Percentiles rank a stretch among this genome's conserved stretches.
phyloP scores from a whole-genome alignment of 2,329 filamentous ascomycete genomes.

The Fusarium sp. region DNA sequence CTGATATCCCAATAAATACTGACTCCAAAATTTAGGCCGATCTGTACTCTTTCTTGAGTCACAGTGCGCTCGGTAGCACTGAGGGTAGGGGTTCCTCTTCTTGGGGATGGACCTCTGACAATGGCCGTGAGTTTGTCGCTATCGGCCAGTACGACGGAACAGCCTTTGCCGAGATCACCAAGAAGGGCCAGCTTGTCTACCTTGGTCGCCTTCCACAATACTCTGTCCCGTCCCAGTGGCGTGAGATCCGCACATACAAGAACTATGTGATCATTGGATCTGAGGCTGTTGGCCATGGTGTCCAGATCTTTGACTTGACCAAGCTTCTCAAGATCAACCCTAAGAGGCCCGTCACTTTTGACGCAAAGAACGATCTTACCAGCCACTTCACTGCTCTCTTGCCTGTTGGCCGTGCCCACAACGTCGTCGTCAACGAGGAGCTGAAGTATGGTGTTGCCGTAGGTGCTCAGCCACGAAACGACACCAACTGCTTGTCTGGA shows the following conservation, averaged over 20 bases:
- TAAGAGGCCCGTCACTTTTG: slow-evolving; percentile 55
- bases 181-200: slow-evolving; percentile 62
- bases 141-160: slow-evolving; percentile 66
- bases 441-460: slow-evolving; percentile 63
- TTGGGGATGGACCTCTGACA: slow-evolving; percentile 64
- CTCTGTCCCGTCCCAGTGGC: slow-evolving; percentile 56
- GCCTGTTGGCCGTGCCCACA: slow-evolving; percentile 63
- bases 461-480: slow-evolving; percentile 58
- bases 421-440: slow-evolving; percentile 67
- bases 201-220: slow-evolving; percentile 64
- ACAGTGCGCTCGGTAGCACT: slow-evolving; percentile 66
- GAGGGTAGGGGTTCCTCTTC: slow-evolving; percentile 56
- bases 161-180: slow-evolving; percentile 64
- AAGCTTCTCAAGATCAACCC: slow-evolving; percentile 65
- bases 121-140: slow-evolving; percentile 65
- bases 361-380: slow-evolving; percentile 54
- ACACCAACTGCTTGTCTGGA: slow-evolving; percentile 62
- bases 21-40: slow-evolving; percentile 53
- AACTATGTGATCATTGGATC: slow-evolving; percentile 59
- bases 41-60: slow-evolving; percentile 69
- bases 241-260: slow-evolving; percentile 60
- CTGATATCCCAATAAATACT: accelerated
- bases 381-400: slow-evolving; percentile 54
- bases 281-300: slow-evolving; percentile 66
- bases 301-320: slow-evolving; percentile 76